These are phyloP conservation scores for Phytophthora kernoviae DNA, from an alignment of 352 stramenopile species.

Conservation along the genomic window DNA sequence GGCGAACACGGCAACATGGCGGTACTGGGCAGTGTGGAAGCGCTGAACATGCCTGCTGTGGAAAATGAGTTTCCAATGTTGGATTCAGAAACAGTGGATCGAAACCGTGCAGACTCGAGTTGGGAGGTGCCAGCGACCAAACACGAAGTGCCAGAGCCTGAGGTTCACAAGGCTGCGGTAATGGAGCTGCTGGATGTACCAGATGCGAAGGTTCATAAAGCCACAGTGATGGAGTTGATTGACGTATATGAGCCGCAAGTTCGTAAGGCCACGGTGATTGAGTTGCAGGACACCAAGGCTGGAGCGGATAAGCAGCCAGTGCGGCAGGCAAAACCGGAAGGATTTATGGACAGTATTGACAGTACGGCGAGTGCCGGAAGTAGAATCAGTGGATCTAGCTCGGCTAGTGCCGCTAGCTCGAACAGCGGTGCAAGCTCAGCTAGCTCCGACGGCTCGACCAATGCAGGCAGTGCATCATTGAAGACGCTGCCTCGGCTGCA, in stretches of 20 bases:
- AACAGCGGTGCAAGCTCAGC: background rate
- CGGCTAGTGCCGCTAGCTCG: constrained; percentile 15
- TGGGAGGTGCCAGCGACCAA: constrained; percentile 33
- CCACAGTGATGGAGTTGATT: constrained; percentile 2
- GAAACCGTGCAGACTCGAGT: constrained; percentile 42
- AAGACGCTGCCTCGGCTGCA: constrained; percentile 34
- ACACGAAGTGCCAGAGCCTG: constrained; percentile 7
- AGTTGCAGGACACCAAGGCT: background rate
- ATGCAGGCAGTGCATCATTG: background rate
- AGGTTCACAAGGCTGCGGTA: constrained; percentile 1
- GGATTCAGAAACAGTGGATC: constrained; percentile 37
- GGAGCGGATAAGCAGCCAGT: constrained; percentile 10
- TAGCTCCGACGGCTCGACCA: background rate
- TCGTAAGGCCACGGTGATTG: background rate
- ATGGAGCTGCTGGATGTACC: constrained; percentile 7
- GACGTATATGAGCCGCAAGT: background rate
- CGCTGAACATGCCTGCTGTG: background rate
- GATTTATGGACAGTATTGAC: background rate
- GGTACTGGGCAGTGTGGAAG: constrained; percentile 11
- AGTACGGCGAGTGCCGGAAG: constrained; percentile 2
- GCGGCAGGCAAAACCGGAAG: constrained; percentile 15
- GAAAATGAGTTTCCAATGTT: constrained; percentile 43
- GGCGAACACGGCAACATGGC: constrained; percentile 8
- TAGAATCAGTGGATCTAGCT: constrained; percentile 16
- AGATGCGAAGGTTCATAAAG: constrained; percentile 9